phyloP scores from a whole-genome alignment of 192 early-diverging fungal genomes.

The Neocallimastix lanati region DNA sequence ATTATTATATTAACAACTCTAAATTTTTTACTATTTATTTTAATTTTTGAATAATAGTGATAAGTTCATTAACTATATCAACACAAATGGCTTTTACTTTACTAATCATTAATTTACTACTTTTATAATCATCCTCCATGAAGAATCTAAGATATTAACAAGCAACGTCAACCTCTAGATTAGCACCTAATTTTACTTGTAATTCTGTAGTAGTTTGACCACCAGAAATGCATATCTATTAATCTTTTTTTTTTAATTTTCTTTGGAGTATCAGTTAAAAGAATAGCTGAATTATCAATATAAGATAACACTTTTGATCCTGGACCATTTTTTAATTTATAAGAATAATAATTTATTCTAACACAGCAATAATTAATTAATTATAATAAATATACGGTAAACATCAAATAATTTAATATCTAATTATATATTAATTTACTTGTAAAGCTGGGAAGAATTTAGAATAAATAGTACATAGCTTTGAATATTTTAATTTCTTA shows the following conservation, averaged over 20 bases:
- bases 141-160: slow-evolving; percentile 92
- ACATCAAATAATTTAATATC: no score
- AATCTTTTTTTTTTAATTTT: slow-evolving; percentile 98
- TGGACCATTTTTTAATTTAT: slow-evolving; percentile 63
- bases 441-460: slow-evolving; percentile 90
- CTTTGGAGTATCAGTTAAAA: slow-evolving; percentile 70
- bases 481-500: slow-evolving; percentile 79
- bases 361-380: no score
- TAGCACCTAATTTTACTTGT: slow-evolving; percentile 62
- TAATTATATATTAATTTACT: no score
- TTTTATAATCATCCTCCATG: slow-evolving; percentile 81
- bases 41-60: slow-evolving; percentile 56
- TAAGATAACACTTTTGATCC: slow-evolving; percentile 92
- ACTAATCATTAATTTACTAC: slow-evolving; percentile 71
- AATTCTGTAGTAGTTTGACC: slow-evolving; percentile 71
- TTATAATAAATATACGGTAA: no score
- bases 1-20: not conserved
- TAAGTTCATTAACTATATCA: slow-evolving; percentile 55
- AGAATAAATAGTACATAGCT: slow-evolving; percentile 80
- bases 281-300: slow-evolving; percentile 70
- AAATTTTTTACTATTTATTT: not conserved
- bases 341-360: no score
- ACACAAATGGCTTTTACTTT: slow-evolving; percentile 80
- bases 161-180: slow-evolving; percentile 85
- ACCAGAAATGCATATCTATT: slow-evolving; percentile 88